These are phyloP conservation scores for Trapa incisa DNA, from an alignment of 345 rosid genomes.

Conservation along the genomic window DNA sequence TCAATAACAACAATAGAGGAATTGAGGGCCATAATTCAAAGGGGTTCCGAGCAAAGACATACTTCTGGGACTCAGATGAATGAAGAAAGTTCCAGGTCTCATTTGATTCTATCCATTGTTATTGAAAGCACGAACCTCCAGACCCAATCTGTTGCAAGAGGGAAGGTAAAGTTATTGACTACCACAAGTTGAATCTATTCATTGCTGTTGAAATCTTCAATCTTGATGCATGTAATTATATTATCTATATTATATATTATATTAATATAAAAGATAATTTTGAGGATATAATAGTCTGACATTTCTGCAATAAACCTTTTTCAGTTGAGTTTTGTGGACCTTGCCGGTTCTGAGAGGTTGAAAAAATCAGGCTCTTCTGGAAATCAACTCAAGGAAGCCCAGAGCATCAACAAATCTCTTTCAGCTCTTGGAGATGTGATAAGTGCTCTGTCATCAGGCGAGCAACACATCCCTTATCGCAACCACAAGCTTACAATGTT, in stretches of 20 bases:
- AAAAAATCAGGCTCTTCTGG: conserved; percentile 91
- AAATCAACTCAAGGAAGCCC: conserved; percentile 87
- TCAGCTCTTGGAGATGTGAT: conserved; percentile 95
- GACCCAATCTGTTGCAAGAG: conserved; percentile 78
- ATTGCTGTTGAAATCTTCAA: background rate
- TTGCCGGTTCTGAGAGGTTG: conserved; percentile 96
- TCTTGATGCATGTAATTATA: too few relatives aligned
- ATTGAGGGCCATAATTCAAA: conserved; percentile 48
- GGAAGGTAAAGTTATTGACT: conserved; percentile 49
- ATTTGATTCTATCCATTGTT: conserved; percentile 72
- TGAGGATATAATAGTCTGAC: background rate
- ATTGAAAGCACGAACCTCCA: conserved; percentile 95
- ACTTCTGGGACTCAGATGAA: conserved; percentile 90
- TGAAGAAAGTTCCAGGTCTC: conserved; percentile 95
- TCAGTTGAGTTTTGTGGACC: conserved; percentile 95
- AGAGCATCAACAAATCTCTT: conserved; percentile 89
- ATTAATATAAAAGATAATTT: too few relatives aligned
- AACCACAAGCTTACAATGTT: conserved; percentile 94
- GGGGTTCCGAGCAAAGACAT: conserved; percentile 78
- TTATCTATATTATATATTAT: too few relatives aligned
- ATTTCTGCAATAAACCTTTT: conserved; percentile 1
- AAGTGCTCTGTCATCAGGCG: conserved; percentile 72
- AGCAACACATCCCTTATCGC: conserved; percentile 84
- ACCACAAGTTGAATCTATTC: background rate
- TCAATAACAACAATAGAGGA: conserved; percentile 68